Base-by-base conservation (phyloP, 1,284 basidiomycete species). In the Cerrena zonata region DNA sequence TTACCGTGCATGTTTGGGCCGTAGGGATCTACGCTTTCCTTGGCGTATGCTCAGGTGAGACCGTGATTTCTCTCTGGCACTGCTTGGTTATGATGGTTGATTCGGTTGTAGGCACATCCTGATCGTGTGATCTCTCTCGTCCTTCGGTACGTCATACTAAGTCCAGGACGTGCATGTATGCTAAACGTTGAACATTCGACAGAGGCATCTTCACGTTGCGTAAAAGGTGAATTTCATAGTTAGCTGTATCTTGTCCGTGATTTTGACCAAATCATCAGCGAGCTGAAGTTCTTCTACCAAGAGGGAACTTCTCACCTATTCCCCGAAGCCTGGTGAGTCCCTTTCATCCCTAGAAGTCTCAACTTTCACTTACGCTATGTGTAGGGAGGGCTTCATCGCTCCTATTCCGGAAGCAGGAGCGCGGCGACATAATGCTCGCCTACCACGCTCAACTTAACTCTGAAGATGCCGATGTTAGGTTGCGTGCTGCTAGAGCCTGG, bases 281-380 rank as follows among this genome's bases (percentile, higher is more conserved):
- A 98, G 69, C 78, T 97, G 24, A 75, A 79, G 23, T 97, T 94
- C 74, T 96, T 97, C 74, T 97, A 96, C 69, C 91, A 94, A 72
- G 78, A 88, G 1, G 89, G 89, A 7, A 70, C 86, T 18, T 86
- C 84, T 2, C 83, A 87, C 64, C 67, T 94, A 49, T 94, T 93
- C 75, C 91, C 92, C 0, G 91, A 94, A 63, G 87, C 88, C 59
- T 93, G 89, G 89, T 89, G 60, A 51, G 70, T 53, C 15, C n/a
- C 3, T 37, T n/a, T 11, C 37, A 27, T 5, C 11, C 27, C n/a
- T 13, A 22, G n/a, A 23, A 37, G 34, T 18, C 34, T n/a, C 46
- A 10, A 26, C 18, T 5, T 22, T n/a, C n/a, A n/a, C n/a, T n/a
- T n/a, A n/a, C n/a, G n/a, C 54, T 47, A 45, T 30, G 21, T 24